Evolutionary conservation across 768 basidiomycete genomes (phyloP), one percentile per base, ranked within the genome.

Genomic region (Nevesoporus exiguus): DNA sequence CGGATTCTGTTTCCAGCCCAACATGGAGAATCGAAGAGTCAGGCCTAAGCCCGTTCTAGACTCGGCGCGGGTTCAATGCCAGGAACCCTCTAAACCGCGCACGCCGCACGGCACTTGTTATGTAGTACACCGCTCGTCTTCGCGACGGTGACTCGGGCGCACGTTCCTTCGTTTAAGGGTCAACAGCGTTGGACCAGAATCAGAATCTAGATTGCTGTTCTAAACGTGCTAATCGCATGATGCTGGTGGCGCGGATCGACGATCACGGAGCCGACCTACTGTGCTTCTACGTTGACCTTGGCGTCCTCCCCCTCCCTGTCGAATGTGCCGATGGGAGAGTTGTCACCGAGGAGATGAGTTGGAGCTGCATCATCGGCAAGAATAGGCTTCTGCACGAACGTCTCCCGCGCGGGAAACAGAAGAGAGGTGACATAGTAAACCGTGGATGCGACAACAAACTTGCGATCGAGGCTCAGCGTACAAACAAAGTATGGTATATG

Each of bases 341-440:
- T 31, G 47, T 40, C 42, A n/a, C 15, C 41, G 19, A 21, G 22
- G 41, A 31, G 24, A 30, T 30, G 36, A 34, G 39, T 42, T 22
- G 25, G 40, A 9, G 14, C 31, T 7, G 29, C 27, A 21, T 61
- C 65, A 22, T 69, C 60, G 15, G 58, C 63, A 1, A 59, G 61
- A 45, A 71, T 55, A 30, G 63, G 65, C 21, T 59, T 53, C 33
- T 62, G 59, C n/a, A 67, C 59, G 40, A 61, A 70, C 7, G 64
- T 69, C 40, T 62, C 60, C 37, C 49, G 57, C 24, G 69, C 59
- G 37, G 67, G 61, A 42, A 71, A 64, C 17, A 61, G 34, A 40
- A 54, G 43, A 17, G 66, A 68, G n/a, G 67, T 52, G 50, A 47
- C 17, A 29, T 70, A 68, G 55, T 69, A 67, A 17, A 69, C 59